A percentile compares a stretch with the other conserved stretches of the same genome.
Conservation (phyloP, 148 eudicot species). For the Cornus controversa region DNA sequence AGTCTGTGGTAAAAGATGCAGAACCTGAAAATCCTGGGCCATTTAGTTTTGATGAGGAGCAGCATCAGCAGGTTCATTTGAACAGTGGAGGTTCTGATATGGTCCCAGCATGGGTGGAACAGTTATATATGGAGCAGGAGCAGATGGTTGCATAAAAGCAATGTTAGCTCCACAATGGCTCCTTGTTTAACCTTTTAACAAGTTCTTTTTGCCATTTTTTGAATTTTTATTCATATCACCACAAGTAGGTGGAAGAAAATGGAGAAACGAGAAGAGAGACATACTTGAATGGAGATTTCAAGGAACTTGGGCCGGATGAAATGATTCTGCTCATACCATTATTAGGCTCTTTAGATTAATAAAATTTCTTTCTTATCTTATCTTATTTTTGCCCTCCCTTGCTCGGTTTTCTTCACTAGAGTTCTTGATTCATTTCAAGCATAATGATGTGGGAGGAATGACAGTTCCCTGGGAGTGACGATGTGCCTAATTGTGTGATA, state of each 20-base stretch:
- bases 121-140: constrained; percentile 75
- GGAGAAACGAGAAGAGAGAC: not conserved
- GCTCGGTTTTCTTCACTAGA: too few species aligned
- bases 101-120: constrained; percentile 69
- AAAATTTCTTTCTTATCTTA: not conserved
- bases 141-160: constrained; percentile 58
- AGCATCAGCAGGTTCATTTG: constrained; percentile 32
- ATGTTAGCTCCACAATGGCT: constrained; percentile 4
- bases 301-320: constrained; percentile 14
- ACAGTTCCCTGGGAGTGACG: too few species aligned
- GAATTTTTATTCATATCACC: constrained; percentile 13
- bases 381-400: not conserved
- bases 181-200: constrained; percentile 2
- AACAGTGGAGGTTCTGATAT: constrained; percentile 43
- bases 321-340: constrained; percentile 14
- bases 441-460: too few species aligned
- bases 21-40: constrained; percentile 31
- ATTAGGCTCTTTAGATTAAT: not conserved
- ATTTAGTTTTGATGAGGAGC: constrained; percentile 34
- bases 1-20: constrained; percentile 52
- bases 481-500: too few species aligned
- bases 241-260: constrained; percentile 12
- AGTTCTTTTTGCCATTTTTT: constrained; percentile 17
- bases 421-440: too few species aligned
- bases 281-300: constrained; percentile 5